phyloP scores from a whole-genome alignment of 2,329 filamentous ascomycete genomes.

The Cladosporium sp. region DNA sequence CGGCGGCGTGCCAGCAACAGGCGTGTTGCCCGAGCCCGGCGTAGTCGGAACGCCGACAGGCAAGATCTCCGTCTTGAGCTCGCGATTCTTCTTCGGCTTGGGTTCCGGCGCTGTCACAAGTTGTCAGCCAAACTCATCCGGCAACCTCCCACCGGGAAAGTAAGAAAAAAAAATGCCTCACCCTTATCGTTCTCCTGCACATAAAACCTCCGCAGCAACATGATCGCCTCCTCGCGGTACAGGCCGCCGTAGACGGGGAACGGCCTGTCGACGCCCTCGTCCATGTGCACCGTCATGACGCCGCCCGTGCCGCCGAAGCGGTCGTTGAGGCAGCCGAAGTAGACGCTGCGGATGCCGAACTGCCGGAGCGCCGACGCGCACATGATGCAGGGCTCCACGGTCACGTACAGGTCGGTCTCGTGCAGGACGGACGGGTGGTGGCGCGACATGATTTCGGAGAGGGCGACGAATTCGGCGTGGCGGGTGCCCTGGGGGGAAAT shows the following conservation, averaged over 20 bases:
- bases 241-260: slow-evolving; percentile 83
- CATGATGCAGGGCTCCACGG: slow-evolving; percentile 98
- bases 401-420: slow-evolving; percentile 83
- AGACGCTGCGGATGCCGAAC: slow-evolving; percentile 80
- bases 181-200: slow-evolving; percentile 95
- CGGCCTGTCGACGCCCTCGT: slow-evolving; percentile 66
- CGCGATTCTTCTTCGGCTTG: slow-evolving; percentile 57
- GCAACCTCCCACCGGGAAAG: neutral
- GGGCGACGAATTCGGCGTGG: slow-evolving; percentile 90
- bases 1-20: slow-evolving; percentile 2
- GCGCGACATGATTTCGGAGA: slow-evolving; percentile 58
- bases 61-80: slow-evolving; percentile 55
- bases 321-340: slow-evolving; percentile 93
- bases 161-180: slow-evolving; percentile 32
- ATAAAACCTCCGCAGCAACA: slow-evolving; percentile 87
- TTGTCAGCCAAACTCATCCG: neutral
- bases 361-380: slow-evolving; percentile 89
- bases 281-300: slow-evolving; percentile 78
- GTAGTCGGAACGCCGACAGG: slow-evolving; percentile 33
- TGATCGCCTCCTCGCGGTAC: slow-evolving; percentile 87
- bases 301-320: slow-evolving; percentile 95
- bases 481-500: slow-evolving; percentile 62
- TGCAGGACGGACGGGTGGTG: slow-evolving; percentile 63
- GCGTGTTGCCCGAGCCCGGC: neutral
- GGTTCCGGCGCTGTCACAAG: slow-evolving; percentile 51